phyloP scores from a whole-genome alignment of 2,329 filamentous ascomycete genomes.

The Basipetospora chlamydospora region DNA sequence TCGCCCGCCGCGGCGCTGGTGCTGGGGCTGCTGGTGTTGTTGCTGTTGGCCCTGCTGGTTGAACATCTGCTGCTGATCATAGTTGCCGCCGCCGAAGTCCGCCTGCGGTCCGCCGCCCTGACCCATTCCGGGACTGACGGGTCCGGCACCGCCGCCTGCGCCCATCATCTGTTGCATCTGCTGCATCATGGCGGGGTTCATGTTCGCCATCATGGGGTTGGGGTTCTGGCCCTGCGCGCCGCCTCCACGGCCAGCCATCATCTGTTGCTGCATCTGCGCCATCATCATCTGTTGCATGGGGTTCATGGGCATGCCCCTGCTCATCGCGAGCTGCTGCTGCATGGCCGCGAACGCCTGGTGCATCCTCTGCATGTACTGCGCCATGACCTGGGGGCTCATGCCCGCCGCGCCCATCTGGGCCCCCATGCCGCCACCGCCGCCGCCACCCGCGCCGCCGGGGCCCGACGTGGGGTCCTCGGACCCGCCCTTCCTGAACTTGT shows the following conservation, averaged over 20 bases:
- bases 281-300: slow-evolving; percentile 63
- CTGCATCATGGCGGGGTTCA: slow-evolving; percentile 42
- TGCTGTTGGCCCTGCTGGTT: no score
- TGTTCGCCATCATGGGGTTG: slow-evolving; percentile 24
- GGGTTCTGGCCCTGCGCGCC: slow-evolving; percentile 12
- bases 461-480: slow-evolving; percentile 13
- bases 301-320: slow-evolving; percentile 56
- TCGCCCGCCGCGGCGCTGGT: slow-evolving; percentile 29
- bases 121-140: slow-evolving; percentile 10
- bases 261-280: slow-evolving; percentile 55
- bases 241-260: slow-evolving; percentile 32
- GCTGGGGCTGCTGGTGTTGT: slow-evolving; percentile 24
- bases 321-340: slow-evolving; percentile 64
- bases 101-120: slow-evolving; percentile 5
- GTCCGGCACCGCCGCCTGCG: slow-evolving; percentile 15
- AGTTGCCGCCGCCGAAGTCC: slow-evolving; percentile 5
- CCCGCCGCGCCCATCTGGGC: slow-evolving; percentile 35
- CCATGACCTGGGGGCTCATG: slow-evolving; percentile 95
- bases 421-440: slow-evolving; percentile 17
- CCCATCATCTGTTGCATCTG: slow-evolving; percentile 34
- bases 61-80: slow-evolving; percentile 11
- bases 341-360: slow-evolving; percentile 93
- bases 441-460: slow-evolving; percentile 2
- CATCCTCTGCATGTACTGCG: slow-evolving; percentile 97
- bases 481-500: slow-evolving; percentile 43